Conservation (phyloP, 2,329 filamentous ascomycete genomes). For the Exophiala lecanii-corni region DNA sequence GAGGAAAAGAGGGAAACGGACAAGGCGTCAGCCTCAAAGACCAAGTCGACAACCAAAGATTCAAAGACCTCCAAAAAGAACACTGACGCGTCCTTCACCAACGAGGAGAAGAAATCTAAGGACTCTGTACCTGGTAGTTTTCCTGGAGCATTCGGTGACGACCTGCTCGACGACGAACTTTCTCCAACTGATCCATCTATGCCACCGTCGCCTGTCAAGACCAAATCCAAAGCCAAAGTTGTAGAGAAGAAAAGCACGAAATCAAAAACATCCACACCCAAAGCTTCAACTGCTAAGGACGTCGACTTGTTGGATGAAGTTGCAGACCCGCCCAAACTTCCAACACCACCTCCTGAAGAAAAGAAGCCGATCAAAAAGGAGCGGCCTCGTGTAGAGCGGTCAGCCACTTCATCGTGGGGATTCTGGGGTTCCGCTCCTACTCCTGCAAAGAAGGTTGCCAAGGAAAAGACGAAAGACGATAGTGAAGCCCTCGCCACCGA, state of each 20-base stretch:
- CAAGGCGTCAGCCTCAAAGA: constrained; percentile 37
- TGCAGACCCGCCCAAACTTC: constrained; percentile 32
- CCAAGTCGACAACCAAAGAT: constrained; percentile 24
- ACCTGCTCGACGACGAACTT: constrained; percentile 36
- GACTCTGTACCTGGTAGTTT: constrained; percentile 55
- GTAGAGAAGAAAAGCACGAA: constrained; percentile 23
- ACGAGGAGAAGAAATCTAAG: constrained; percentile 35
- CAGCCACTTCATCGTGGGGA: constrained; percentile 66
- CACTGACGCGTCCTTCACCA: constrained; percentile 23
- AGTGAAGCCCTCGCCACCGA: constrained; percentile 27
- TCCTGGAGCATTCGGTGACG: constrained; percentile 48
- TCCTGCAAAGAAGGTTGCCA: constrained; percentile 40
- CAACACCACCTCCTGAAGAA: constrained; percentile 52
- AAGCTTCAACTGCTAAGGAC: constrained; percentile 27
- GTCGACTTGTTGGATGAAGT: constrained; percentile 27
- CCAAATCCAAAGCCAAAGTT: constrained; percentile 18
- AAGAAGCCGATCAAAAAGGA: constrained; percentile 65
- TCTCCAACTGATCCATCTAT: constrained; percentile 27
- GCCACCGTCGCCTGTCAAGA: constrained; percentile 17
- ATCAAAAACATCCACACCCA: constrained; percentile 29
- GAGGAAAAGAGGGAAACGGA: constrained; percentile 40
- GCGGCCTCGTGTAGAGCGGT: constrained; percentile 69
- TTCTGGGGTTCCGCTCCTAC: constrained; percentile 61
- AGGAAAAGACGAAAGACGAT: constrained; percentile 46
- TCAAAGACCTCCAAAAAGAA: constrained; percentile 25